Evolutionary conservation across 2,329 filamentous ascomycete species (phyloP), one percentile per base, ranked within the genome.

Genomic region (Pyricularia grisea): DNA sequence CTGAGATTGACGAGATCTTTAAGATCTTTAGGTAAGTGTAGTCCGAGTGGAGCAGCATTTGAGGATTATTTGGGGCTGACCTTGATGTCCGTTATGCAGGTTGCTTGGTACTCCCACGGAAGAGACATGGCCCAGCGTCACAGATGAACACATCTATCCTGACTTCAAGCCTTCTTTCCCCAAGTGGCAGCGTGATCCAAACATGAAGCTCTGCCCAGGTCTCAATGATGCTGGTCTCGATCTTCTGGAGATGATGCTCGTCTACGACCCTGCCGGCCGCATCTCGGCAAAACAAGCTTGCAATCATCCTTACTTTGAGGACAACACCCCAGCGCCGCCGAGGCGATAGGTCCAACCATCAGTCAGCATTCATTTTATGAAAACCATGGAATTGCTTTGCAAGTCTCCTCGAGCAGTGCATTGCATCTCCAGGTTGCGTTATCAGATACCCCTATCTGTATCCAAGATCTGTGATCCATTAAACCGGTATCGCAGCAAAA

Each of bases 1-100:
- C 91, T 5, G 92, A 96, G 77, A 96, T 96, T 79, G 92, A 96
- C 76, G 92, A 96, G 80, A 96, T 96, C 76, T 96, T 96, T 85
- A 95, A 94, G 82, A 96, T 95, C 76, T 96, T 96, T 87, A 87
- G 88, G 91, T 92, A 81, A 72, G 83, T 30, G 14, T 25, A 14
- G 28, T 23, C 58, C 7, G 60, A 55, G 1, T 7, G 7, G n/a
- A 66, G 20, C 20, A 65, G 3, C 20, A 33, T 6, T 6, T 23
- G 10, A 36, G 17, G 23, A 28, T 6, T 7, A 2, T 11, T 67
- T 20, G 28, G 20, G 50, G 17, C 65, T 55, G 65, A 50, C 65
- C 23, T 63, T 5, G 14, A 7, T 23, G 14, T 17, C 27, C 12
- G 9, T 27, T n/a, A 63, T 69, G 85, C 69, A 79, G 88, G 69